A percentile compares a stretch with the other conserved stretches of the same genome.
Evolutionary conservation across 495 filamentous ascomycete species (phyloP).

Genomic region (Trichoderma reesei): DNA sequence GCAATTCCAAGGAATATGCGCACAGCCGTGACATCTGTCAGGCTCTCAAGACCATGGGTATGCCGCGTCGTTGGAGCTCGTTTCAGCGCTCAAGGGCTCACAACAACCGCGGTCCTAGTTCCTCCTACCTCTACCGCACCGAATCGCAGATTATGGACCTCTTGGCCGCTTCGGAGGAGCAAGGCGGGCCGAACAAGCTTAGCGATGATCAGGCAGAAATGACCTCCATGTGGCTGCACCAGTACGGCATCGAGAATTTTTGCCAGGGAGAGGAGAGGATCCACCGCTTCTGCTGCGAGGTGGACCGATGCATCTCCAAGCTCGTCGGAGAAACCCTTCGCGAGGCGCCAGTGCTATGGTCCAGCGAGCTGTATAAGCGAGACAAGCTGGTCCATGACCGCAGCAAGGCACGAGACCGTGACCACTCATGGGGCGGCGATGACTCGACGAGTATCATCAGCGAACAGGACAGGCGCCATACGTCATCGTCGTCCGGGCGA

Average conservation of each 20-base stretch:
- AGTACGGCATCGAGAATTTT: slow-evolving; percentile 80
- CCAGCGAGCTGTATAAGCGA: slow-evolving; percentile 74
- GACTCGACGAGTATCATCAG: slow-evolving; percentile 48
- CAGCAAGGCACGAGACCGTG: slow-evolving; percentile 36
- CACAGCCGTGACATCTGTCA: slow-evolving; percentile 78
- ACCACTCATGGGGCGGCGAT: slow-evolving; percentile 35
- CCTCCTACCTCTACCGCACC: slow-evolving; percentile 67
- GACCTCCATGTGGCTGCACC: slow-evolving; percentile 73
- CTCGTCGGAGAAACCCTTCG: slow-evolving; percentile 78
- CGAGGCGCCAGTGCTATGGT: slow-evolving; percentile 85
- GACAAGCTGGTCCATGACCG: slow-evolving; percentile 72
- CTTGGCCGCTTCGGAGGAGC: slow-evolving; percentile 70
- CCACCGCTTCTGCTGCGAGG: slow-evolving; percentile 85
- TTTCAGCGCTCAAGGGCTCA: slow-evolving; percentile 47
- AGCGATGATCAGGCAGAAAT: slow-evolving; percentile 92
- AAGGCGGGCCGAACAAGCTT: slow-evolving; percentile 87
- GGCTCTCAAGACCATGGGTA: slow-evolving; percentile 88
- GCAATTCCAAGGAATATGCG: slow-evolving; percentile 82
- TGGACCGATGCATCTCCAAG: slow-evolving; percentile 78
- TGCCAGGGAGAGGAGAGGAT: slow-evolving; percentile 94
- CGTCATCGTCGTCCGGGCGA: slow-evolving; percentile 19
- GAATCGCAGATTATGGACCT: slow-evolving; percentile 83
- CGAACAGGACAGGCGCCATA: slow-evolving; percentile 34
- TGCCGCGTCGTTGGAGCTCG: slow-evolving; percentile 40
- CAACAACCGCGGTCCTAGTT: slow-evolving; percentile 46